Evolutionary conservation across 176 grass and related monocot species (phyloP), one percentile per base, ranked within the genome.

Genomic region (Cocos nucifera): DNA sequence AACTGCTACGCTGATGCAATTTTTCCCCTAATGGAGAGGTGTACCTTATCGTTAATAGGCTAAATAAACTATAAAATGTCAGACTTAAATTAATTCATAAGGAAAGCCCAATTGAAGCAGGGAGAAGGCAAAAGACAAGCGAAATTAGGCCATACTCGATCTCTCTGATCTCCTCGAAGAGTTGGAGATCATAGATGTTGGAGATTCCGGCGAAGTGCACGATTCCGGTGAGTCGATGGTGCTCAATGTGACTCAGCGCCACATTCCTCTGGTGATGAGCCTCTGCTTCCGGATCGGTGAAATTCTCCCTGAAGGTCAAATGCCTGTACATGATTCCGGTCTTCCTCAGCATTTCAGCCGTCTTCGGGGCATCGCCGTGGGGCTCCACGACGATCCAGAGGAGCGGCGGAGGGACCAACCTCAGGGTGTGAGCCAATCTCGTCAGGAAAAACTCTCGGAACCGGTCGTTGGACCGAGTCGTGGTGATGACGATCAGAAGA

Each of bases 91-190:
- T 65, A 18, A 19, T 49, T 4, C 23, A 17, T 49, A 65, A 5
- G 56, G 63, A 48, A 56, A 69, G 17, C 58, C 51, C 1, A 32
- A 17, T 26, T 19, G 53, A 66, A 29, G 29, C 22, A 50, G 17
- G 63, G 28, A 57, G 58, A 49, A 16, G 22, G 5, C 6, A 8
- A 57, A 9, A 44, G 35, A 44, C 0, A 14, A 44, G 10, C 35
- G 14, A 12, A 44, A 44, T 14, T 44, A 9, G 63, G 61, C 10
- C 89, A 89, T 44, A 95, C 89, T 95, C 73, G 50, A 95, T 95
- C 65, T 71, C 72, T 39, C 89, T 77, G 79, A 95, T 85, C 83
- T 89, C 73, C n/a, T 95, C 89, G 53, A 89, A 89, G 63, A 89
- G 76, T 7, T 66, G 50, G 16, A 79, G 77, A 65, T 81, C 66